Evolutionary conservation across 495 filamentous ascomycete genomes (phyloP).

Genomic region (Lasiosphaeria ovina): DNA sequence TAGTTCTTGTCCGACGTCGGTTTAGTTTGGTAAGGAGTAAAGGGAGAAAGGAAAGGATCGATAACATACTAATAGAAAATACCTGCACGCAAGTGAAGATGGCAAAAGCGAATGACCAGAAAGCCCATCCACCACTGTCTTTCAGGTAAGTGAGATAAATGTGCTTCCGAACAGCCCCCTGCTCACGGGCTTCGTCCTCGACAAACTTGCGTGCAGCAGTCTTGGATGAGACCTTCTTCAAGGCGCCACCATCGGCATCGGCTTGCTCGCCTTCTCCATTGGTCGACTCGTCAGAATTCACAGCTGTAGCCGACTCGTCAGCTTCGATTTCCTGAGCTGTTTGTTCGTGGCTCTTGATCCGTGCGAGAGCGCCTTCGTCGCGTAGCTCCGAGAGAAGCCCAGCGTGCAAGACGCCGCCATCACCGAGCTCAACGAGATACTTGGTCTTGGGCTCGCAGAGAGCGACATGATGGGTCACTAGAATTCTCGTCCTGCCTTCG

Average conservation of each 20-base stretch:
- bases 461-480: constrained; percentile 81
- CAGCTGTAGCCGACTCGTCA: constrained; percentile 43
- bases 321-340: constrained; percentile 42
- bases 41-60: not conserved
- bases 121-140: constrained; percentile 61
- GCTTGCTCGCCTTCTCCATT: constrained; percentile 23
- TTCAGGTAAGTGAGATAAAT: constrained; percentile 66
- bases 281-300: constrained; percentile 42
- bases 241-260: constrained; percentile 33
- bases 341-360: constrained; percentile 59
- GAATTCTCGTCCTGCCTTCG: constrained; percentile 67
- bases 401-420: constrained; percentile 62
- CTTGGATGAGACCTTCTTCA: constrained; percentile 45
- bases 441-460: constrained; percentile 67
- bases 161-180: constrained; percentile 58
- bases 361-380: constrained; percentile 53
- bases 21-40: not conserved
- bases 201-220: constrained; percentile 61
- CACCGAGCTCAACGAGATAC: constrained; percentile 66
- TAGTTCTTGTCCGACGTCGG: not conserved
- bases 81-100: constrained; percentile 52
- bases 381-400: constrained; percentile 58
- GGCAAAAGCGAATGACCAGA: constrained; percentile 57
- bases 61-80: constrained; percentile 45
- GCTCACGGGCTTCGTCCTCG: constrained; percentile 68